A percentile compares a stretch with the other conserved stretches of the same genome.
Conservation (phyloP, 768 basidiomycete genomes). For the Boletus vinaceobasis region DNA sequence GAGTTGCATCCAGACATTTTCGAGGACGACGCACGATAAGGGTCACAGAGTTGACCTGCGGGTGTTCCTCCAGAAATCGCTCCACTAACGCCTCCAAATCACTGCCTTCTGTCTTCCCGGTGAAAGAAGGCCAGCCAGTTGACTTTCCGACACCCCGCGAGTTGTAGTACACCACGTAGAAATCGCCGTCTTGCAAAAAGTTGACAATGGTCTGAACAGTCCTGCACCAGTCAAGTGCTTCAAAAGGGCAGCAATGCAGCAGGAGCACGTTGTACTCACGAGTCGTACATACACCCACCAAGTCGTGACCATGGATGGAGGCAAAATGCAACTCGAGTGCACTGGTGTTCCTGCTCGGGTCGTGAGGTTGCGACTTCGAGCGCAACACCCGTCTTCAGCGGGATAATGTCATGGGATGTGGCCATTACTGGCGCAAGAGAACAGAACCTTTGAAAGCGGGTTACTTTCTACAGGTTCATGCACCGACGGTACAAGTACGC, state of each 20-base stretch:
- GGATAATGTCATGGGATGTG: slow-evolving; percentile 4
- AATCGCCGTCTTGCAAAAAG: slow-evolving; percentile 43
- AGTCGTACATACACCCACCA: slow-evolving; percentile 72
- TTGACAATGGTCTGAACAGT: slow-evolving; percentile 44
- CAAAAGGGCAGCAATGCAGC: background rate
- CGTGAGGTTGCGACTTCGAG: slow-evolving; percentile 40
- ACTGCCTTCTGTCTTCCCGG: slow-evolving; percentile 64
- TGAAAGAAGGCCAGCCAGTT: slow-evolving; percentile 69
- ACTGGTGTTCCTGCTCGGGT: slow-evolving; percentile 19
- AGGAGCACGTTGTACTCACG: slow-evolving; percentile 45
- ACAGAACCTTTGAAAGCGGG: background rate
- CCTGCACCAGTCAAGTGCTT: slow-evolving; percentile 4
- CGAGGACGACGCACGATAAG: slow-evolving; percentile 50
- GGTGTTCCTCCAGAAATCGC: slow-evolving; percentile 46
- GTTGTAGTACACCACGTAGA: slow-evolving; percentile 69
- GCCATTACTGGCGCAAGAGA: background rate
- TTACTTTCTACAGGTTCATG: background rate
- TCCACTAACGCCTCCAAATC: slow-evolving; percentile 64
- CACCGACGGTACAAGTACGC: background rate
- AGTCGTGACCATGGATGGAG: slow-evolving; percentile 87
- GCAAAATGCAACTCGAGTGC: slow-evolving; percentile 58
- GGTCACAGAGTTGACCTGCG: slow-evolving; percentile 47
- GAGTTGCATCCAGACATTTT: background rate
- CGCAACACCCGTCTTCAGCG: slow-evolving; percentile 38
- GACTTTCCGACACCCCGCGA: slow-evolving; percentile 76